A percentile compares a stretch with the other conserved stretches of the same genome.
These are phyloP conservation scores for Solanum acaule DNA, from an alignment of 257 asterid species.

Conservation along the genomic window DNA sequence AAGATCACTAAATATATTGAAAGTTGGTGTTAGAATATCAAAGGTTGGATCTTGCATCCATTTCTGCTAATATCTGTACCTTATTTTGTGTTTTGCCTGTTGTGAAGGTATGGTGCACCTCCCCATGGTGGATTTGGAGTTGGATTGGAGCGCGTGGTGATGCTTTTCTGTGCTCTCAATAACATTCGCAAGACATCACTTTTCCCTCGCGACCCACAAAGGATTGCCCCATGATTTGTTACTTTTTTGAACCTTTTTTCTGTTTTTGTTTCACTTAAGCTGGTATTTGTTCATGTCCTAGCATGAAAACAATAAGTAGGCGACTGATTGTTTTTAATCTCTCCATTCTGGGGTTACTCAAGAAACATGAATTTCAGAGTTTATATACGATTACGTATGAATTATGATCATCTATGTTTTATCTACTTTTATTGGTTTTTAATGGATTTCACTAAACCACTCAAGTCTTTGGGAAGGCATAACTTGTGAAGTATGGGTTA, in stretches of 20 bases:
- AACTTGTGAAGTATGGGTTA: background rate
- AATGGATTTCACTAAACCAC: background rate
- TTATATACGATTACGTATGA: background rate
- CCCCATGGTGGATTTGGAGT: constrained; percentile 93
- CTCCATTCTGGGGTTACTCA: background rate
- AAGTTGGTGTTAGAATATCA: background rate
- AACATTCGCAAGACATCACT: constrained; percentile 80
- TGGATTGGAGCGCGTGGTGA: constrained; percentile 83
- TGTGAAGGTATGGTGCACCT: constrained; percentile 64
- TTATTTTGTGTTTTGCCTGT: background rate
- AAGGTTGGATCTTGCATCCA: background rate
- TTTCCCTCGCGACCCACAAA: constrained; percentile 84
- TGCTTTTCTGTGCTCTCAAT: constrained; percentile 82
- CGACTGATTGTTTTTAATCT: background rate
- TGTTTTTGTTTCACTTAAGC: background rate
- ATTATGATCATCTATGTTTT: background rate
- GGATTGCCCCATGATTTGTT: constrained; percentile 48
- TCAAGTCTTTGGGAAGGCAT: background rate
- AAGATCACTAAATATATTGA: background rate
- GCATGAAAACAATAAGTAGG: background rate
- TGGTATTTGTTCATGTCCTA: background rate
- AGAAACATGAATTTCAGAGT: background rate
- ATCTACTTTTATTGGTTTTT: background rate
- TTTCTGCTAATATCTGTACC: background rate
- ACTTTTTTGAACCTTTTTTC: background rate